Base-by-base conservation (phyloP, 805 yeast genomes). In the Kazachstania viticola region DNA sequence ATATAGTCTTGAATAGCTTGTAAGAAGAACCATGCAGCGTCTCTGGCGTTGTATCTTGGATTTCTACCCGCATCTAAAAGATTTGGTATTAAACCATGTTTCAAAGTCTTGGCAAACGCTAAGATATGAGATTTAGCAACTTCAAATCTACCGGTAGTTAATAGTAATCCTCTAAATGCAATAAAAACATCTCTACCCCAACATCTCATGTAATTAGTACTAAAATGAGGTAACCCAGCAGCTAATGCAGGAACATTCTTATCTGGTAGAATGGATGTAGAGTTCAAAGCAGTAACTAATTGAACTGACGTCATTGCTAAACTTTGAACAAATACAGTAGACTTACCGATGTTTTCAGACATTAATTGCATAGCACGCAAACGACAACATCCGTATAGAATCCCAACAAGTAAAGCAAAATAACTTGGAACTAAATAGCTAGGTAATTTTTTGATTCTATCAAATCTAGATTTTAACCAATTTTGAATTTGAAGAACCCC, bases 161-260 rank as follows among this genome's bases (percentile, higher is more conserved):
- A 60, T 34, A 85, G 58, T 30, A 88, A 63, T 0, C 98, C 98
- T 38, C 95, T 65, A 27, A 80, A 65, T 0, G 95, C 71, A 28
- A 88, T 79, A 52, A 91, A 91, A 1, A 85, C 94, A 57, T 88
- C 98, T 50, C 98, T 71, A 15, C 98, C 98, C 98, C 98, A 88
- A 53, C 95, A 84, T 55, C 98, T 69, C 95, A 88, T 85, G 56
- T 80, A 87, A 41, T 79, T 84, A 36, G 69, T 71, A 51, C 91
- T 77, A 60, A 88, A 88, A 57, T 85, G 96, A 2, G 98, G 98
- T 38, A 88, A 66, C 1, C 97, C 98, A 2, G 98, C 98, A 12
- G 97, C 95, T 71, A 88, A 65, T 26, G 82, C 72, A 2, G 94
- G 80, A 12, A 75, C 69, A 27, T 65, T 59, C 9, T 64, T 59